A percentile compares a stretch with the other conserved stretches of the same genome.
Evolutionary conservation across 306 rosid species (phyloP).

Genomic region (Lablab purpureus): DNA sequence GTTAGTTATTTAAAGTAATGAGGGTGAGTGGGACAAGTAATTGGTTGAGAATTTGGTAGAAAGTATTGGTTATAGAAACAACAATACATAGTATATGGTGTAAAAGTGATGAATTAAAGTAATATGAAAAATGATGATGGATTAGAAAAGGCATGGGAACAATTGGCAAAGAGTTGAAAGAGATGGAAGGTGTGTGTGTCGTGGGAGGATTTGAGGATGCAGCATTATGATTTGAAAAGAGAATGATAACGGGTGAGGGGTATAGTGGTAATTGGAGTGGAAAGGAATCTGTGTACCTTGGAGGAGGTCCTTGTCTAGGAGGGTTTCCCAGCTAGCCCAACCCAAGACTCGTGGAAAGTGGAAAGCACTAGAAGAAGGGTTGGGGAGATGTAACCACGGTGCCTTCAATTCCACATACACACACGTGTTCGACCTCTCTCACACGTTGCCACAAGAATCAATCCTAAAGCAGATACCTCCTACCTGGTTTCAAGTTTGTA

Average conservation of each 20-base stretch:
- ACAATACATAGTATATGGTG: not conserved
- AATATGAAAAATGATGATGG: not conserved
- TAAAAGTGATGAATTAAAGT: not conserved
- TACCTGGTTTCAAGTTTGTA: not conserved
- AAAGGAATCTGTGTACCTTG: constrained; percentile 25
- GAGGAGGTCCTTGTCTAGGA: constrained; percentile 13
- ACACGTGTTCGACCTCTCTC: constrained; percentile 2
- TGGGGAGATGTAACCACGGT: not conserved
- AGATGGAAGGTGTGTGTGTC: constrained; percentile 3
- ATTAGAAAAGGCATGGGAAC: constrained; percentile 5
- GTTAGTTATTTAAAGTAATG: too few relatives aligned
- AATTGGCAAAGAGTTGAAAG: not conserved
- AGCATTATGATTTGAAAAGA: constrained; percentile 11
- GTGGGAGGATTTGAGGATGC: constrained; percentile 11
- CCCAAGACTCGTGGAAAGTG: constrained; percentile 33
- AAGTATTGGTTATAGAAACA: not conserved
- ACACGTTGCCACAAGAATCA: not conserved
- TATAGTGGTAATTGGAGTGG: constrained; percentile 1
- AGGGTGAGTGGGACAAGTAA: too few relatives aligned
- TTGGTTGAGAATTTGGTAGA: not conserved
- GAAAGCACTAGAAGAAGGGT: not conserved
- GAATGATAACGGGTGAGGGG: constrained; percentile 15
- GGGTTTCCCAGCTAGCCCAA: not conserved
- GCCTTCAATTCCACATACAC: not conserved
- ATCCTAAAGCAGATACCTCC: not conserved